phyloP scores from a whole-genome alignment of 805 yeast species.

The Wickerhamomyces alni region DNA sequence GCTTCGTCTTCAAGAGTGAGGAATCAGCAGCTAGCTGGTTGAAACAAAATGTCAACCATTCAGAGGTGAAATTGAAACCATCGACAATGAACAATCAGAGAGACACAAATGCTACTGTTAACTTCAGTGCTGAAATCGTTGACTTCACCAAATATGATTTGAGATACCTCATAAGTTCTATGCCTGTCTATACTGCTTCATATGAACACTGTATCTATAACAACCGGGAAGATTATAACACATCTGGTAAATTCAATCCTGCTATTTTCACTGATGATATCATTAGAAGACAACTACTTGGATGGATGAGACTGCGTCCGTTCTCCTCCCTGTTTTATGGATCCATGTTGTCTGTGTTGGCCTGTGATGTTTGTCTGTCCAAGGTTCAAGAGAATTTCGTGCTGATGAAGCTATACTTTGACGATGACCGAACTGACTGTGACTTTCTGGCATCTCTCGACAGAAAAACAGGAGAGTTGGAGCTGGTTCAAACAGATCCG shows the following conservation, averaged over 20 bases:
- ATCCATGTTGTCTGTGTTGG: constrained; percentile 3
- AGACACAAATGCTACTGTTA: no score
- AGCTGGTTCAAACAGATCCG: constrained; percentile 12
- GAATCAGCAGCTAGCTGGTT: no score
- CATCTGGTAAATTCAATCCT: not conserved
- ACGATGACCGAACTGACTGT: constrained; percentile 2
- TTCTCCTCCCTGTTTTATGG: constrained; percentile 9
- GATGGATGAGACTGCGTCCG: constrained; percentile 18
- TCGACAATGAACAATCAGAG: no score
- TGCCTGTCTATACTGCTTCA: no score
- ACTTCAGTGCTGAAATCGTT: constrained; percentile 7
- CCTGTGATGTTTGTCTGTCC: constrained; percentile 15
- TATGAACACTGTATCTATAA: no score
- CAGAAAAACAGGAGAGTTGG: constrained; percentile 11
- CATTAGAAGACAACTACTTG: constrained; percentile 13
- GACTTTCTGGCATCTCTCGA: constrained; percentile 15
- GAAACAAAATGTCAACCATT: no score
- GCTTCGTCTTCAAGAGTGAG: constrained; percentile 1
- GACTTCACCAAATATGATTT: constrained; percentile 18
- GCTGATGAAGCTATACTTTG: constrained; percentile 11
- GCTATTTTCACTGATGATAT: not conserved
- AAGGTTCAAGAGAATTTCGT: constrained; percentile 10
- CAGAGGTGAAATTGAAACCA: no score
- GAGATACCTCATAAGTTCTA: no score
- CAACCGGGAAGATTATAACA: not conserved